These are phyloP conservation scores for Vitis cinerea DNA, from an alignment of 164 flowering plant species.

Conservation along the genomic window DNA sequence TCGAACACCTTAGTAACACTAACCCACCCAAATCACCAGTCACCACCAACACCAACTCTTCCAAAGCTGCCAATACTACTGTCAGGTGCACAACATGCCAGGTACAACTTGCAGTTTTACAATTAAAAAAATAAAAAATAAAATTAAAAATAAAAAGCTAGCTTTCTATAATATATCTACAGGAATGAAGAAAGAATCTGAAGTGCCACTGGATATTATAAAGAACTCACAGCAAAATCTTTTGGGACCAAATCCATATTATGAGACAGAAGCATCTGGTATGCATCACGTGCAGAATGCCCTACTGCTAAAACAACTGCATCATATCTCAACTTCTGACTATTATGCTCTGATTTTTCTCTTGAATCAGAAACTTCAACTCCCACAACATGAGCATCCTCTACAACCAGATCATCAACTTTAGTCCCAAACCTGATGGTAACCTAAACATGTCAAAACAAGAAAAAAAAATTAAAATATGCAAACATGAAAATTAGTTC, in stretches of 20 bases:
- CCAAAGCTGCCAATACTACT: no score
- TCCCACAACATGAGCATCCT: conserved; percentile 57
- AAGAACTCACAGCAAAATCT: conserved; percentile 90
- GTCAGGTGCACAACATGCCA: no score
- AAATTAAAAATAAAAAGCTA: no score
- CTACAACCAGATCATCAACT: conserved; percentile 81
- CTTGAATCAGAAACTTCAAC: conserved; percentile 67
- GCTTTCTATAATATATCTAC: no score
- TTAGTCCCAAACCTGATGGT: conserved; percentile 83
- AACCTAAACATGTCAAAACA: conserved; percentile 48
- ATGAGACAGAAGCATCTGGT: conserved; percentile 85
- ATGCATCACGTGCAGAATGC: conserved; percentile 96
- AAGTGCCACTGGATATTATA: not conserved
- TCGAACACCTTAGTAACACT: no score
- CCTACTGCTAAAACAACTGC: conserved; percentile 93
- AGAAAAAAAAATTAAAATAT: not conserved
- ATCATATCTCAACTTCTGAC: conserved; percentile 60
- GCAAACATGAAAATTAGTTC: not conserved
- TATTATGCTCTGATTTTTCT: conserved; percentile 21
- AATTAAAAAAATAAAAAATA: no score
- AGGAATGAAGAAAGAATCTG: not conserved
- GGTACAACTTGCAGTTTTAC: no score
- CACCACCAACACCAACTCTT: no score
- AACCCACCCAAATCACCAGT: no score
- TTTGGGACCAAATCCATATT: conserved; percentile 67